Evolutionary conservation across 106 monocot genomes (phyloP).

Genomic region (Dioscorea dumetorum): DNA sequence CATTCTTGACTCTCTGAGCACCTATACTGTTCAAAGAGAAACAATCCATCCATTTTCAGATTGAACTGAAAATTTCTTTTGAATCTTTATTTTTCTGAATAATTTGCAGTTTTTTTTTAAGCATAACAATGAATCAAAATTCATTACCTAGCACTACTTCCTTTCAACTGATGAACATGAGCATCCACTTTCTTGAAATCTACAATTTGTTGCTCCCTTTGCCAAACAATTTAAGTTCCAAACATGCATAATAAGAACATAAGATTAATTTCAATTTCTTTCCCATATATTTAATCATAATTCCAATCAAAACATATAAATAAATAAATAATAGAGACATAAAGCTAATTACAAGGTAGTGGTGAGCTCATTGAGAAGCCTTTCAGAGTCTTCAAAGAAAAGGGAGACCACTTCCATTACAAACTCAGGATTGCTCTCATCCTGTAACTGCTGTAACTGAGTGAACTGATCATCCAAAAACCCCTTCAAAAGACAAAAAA

Average conservation of each 20-base stretch:
- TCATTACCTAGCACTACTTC: slow-evolving; percentile 62
- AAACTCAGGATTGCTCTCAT: slow-evolving; percentile 53
- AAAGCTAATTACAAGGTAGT: slow-evolving; percentile 23
- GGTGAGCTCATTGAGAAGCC: slow-evolving; percentile 39
- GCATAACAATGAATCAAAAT: neutral
- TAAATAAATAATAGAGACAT: neutral
- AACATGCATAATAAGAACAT: neutral
- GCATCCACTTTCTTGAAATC: slow-evolving; percentile 54
- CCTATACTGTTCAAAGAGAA: slow-evolving; percentile 43
- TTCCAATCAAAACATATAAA: neutral
- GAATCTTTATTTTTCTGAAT: neutral
- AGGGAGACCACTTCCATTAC: slow-evolving; percentile 48
- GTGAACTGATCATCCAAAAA: slow-evolving; percentile 55
- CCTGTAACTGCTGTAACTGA: slow-evolving; percentile 61
- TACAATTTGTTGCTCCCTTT: slow-evolving; percentile 30
- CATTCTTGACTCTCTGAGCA: slow-evolving; percentile 53
- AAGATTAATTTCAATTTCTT: too few relatives aligned
- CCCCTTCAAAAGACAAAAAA: slow-evolving; percentile 23
- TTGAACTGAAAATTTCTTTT: neutral
- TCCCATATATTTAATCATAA: neutral
- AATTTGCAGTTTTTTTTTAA: neutral
- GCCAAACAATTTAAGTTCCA: neutral
- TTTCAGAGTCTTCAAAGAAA: slow-evolving; percentile 53
- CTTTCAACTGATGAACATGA: slow-evolving; percentile 71
- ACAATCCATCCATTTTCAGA: neutral